Percentiles rank a stretch among this genome's conserved stretches.
phyloP scores from a whole-genome alignment of 1,284 basidiomycete species.

The Tilletia indica region DNA sequence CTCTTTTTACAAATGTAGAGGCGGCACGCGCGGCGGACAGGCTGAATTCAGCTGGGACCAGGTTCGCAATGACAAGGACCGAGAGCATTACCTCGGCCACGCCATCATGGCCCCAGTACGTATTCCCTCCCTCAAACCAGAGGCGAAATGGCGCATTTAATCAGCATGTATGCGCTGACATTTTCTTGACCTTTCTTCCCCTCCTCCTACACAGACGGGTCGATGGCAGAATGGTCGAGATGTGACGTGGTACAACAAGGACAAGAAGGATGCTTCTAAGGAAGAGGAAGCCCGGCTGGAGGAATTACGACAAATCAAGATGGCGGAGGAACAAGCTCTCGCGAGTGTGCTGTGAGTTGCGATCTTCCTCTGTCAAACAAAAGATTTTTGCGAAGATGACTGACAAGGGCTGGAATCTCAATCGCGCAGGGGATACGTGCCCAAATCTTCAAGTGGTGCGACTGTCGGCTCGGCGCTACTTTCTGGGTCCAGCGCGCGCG shows the following conservation, averaged over 20 bases:
- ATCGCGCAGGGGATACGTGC: background rate
- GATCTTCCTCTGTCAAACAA: background rate
- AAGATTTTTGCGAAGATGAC: background rate
- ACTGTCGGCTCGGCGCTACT: constrained; percentile 31
- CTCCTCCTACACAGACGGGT: constrained; percentile 27
- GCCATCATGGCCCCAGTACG: constrained; percentile 44
- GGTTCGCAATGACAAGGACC: constrained; percentile 48
- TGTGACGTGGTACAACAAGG: constrained; percentile 55
- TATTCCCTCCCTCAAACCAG: background rate
- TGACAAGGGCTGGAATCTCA: background rate
- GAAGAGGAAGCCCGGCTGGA: constrained; percentile 25
- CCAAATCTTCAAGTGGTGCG: background rate
- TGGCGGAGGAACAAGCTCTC: constrained; percentile 47
- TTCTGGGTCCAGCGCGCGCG: constrained; percentile 21
- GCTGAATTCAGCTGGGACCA: constrained; percentile 53
- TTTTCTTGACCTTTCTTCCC: too few relatives aligned
- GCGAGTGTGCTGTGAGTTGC: constrained; percentile 35
- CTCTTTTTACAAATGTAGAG: constrained; percentile 8
- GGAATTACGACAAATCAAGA: constrained; percentile 45
- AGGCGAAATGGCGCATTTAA: background rate
- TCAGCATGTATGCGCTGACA: background rate
- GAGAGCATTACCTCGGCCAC: constrained; percentile 54
- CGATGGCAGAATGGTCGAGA: constrained; percentile 53
- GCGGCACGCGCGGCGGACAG: constrained; percentile 50
- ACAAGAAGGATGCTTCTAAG: constrained; percentile 21